phyloP scores from a whole-genome alignment of 2,329 filamentous ascomycete species.

The Furcasterigmium sp. region DNA sequence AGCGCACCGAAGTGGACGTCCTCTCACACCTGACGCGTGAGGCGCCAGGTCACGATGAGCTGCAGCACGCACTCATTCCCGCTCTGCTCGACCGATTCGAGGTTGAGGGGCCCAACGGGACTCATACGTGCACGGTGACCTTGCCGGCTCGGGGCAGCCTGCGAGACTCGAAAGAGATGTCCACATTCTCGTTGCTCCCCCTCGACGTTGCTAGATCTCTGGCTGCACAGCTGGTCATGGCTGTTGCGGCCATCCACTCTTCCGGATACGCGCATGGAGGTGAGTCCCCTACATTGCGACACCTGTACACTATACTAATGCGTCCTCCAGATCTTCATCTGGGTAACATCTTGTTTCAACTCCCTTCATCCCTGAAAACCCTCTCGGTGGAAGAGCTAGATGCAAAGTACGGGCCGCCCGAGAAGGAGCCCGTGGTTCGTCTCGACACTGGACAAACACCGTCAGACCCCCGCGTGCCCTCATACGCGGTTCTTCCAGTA shows the following conservation, averaged over 20 bases:
- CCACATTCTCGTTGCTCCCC: conserved; percentile 12
- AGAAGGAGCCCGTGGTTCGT: conserved; percentile 14
- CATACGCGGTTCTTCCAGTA: conserved; percentile 20
- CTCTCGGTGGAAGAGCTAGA: conserved; percentile 20
- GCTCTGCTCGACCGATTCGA: conserved; percentile 17
- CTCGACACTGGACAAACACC: conserved; percentile 11
- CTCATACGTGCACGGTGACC: conserved; percentile 19
- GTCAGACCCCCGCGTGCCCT: conserved; percentile 18
- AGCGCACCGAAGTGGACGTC: conserved; percentile 13
- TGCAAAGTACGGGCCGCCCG: conserved; percentile 14
- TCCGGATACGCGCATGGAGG: conserved; percentile 26
- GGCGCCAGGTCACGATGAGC: no score
- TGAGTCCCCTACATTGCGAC: neutral
- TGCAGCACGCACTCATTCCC: conserved; percentile 9
- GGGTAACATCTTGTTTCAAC: conserved; percentile 26
- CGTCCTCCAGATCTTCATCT: conserved; percentile 22
- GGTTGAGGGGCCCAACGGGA: conserved; percentile 20
- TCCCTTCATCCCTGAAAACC: conserved; percentile 13
- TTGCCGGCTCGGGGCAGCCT: conserved; percentile 19
- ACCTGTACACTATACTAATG: neutral
- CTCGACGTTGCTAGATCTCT: conserved; percentile 20
- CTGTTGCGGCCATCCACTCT: conserved; percentile 20
- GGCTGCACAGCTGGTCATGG: conserved; percentile 20
- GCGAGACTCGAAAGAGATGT: conserved; percentile 14
- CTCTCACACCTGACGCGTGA: conserved; percentile 11